phyloP scores from a whole-genome alignment of 2,329 filamentous ascomycete genomes.

The Penicillium sp. region DNA sequence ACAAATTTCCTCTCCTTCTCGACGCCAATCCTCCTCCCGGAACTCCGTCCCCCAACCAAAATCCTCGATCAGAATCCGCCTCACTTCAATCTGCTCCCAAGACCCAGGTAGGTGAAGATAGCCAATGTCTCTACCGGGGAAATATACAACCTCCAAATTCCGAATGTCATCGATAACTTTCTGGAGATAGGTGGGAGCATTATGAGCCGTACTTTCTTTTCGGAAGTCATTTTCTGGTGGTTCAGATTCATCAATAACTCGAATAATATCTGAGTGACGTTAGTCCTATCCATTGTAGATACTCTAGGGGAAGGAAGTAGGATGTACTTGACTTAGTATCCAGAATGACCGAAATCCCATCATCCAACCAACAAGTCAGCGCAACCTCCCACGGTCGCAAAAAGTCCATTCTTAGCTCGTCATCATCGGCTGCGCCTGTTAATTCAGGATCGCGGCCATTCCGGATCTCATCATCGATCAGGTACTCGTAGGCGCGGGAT shows the following conservation, averaged over 20 bases:
- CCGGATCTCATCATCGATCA: neutral
- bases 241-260: neutral
- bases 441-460: neutral
- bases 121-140: neutral
- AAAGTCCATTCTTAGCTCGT: neutral
- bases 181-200: neutral
- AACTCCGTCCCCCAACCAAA: neutral
- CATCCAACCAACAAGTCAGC: constrained; percentile 1
- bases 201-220: neutral
- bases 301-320: neutral
- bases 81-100: neutral
- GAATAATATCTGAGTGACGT: neutral
- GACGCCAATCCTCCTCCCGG: neutral
- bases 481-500: neutral
- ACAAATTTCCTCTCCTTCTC: neutral
- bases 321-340: neutral
- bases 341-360: neutral
- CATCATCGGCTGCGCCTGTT: neutral
- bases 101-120: neutral
- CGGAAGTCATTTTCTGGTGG: neutral
- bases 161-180: neutral
- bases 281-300: neutral
- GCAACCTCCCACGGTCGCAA: neutral
- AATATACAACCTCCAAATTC: neutral
- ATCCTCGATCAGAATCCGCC: neutral